Evolutionary conservation across 352 stramenopile species (phyloP).

Genomic region (Phytopythium oedochilum): DNA sequence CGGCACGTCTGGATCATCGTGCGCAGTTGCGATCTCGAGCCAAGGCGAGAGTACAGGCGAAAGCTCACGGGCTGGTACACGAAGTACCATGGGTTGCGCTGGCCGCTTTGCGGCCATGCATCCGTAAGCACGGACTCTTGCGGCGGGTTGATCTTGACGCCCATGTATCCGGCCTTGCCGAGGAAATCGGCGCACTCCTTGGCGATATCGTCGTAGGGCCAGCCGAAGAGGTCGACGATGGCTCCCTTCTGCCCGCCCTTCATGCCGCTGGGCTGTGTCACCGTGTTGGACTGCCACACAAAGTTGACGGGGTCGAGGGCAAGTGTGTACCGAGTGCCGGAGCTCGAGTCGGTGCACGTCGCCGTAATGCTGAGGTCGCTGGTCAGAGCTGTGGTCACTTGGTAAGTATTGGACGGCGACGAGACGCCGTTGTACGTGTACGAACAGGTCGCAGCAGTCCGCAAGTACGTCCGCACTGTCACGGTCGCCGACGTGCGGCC

Average conservation of each 20-base stretch:
- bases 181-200: slow-evolving; percentile 56
- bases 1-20: slow-evolving; percentile 68
- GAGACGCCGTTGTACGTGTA: slow-evolving; percentile 35
- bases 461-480: slow-evolving; percentile 28
- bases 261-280: slow-evolving; percentile 26
- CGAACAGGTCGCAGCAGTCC: slow-evolving; percentile 14
- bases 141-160: slow-evolving; percentile 64
- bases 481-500: slow-evolving; percentile 30
- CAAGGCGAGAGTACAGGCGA: slow-evolving; percentile 49
- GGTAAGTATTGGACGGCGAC: slow-evolving; percentile 15
- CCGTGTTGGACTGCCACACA: slow-evolving; percentile 40
- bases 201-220: slow-evolving; percentile 60
- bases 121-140: slow-evolving; percentile 55
- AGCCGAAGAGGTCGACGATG: slow-evolving; percentile 68
- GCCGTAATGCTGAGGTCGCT: slow-evolving; percentile 27
- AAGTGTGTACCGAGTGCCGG: slow-evolving; percentile 22
- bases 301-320: slow-evolving; percentile 61
- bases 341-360: slow-evolving; percentile 13
- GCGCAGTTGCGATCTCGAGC: slow-evolving; percentile 38
- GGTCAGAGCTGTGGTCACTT: slow-evolving; percentile 17
- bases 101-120: slow-evolving; percentile 21
- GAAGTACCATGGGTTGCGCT: slow-evolving; percentile 70
- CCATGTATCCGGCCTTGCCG: slow-evolving; percentile 61
- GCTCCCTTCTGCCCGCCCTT: slow-evolving; percentile 49
- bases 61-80: slow-evolving; percentile 67